Evolutionary conservation across 805 yeast species (phyloP).

Genomic region (Candida tammaniensis): DNA sequence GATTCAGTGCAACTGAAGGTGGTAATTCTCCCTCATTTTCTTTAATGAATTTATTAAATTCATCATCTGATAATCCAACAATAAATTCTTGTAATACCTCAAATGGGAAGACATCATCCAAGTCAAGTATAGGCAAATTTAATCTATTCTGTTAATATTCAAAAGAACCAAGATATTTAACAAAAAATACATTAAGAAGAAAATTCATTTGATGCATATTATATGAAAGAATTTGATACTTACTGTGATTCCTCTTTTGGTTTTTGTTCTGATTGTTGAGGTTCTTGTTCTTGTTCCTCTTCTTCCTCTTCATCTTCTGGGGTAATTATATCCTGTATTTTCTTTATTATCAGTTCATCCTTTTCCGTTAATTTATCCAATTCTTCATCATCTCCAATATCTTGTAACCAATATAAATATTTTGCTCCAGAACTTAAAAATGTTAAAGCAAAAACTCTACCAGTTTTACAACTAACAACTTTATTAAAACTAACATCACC

Average conservation of each 20-base stretch:
- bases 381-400: conserved; percentile 62
- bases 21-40: conserved; percentile 36
- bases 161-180: no score
- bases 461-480: conserved; percentile 66
- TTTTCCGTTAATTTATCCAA: conserved; percentile 53
- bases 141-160: no score
- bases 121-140: conserved; percentile 29
- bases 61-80: conserved; percentile 26
- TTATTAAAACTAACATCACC: conserved; percentile 82
- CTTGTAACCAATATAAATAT: conserved; percentile 74
- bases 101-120: conserved; percentile 34
- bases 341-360: conserved; percentile 50
- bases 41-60: conserved; percentile 27
- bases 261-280: conserved; percentile 1
- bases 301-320: conserved; percentile 27
- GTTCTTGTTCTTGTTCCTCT: conserved; percentile 7
- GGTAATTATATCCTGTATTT: conserved; percentile 47
- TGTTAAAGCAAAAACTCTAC: conserved; percentile 70
- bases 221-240: no score
- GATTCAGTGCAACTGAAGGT: conserved; percentile 27
- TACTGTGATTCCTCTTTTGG: conserved; percentile 1
- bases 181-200: no score
- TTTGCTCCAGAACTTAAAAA: conserved; percentile 63
- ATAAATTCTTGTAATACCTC: conserved; percentile 31
- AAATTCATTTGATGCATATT: no score